phyloP scores from a whole-genome alignment of 2,329 filamentous ascomycete species.

The Neonectria coccinea region DNA sequence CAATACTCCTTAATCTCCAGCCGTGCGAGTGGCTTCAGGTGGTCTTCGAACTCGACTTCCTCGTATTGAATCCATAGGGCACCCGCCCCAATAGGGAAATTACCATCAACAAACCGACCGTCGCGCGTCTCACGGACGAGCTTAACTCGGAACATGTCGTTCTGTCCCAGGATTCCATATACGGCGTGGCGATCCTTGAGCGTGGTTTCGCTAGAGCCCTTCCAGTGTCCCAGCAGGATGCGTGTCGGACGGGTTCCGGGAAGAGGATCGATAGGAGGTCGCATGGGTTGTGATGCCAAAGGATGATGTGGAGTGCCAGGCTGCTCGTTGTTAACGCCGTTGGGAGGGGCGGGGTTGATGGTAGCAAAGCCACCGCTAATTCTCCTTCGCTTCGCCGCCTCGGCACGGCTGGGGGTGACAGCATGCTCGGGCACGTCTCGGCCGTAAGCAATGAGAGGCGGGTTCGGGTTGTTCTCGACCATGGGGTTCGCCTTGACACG shows the following conservation, averaged over 20 bases:
- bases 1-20: constrained; percentile 73
- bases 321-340: constrained; percentile 38
- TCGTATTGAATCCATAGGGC: constrained; percentile 73
- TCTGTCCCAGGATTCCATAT: constrained; percentile 70
- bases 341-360: constrained; percentile 47
- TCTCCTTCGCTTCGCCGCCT: constrained; percentile 61
- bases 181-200: constrained; percentile 69
- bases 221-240: constrained; percentile 71
- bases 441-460: constrained; percentile 64
- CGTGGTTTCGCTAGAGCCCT: constrained; percentile 61
- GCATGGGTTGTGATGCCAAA: constrained; percentile 36
- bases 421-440: constrained; percentile 59
- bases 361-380: constrained; percentile 53
- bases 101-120: constrained; percentile 67
- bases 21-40: constrained; percentile 63
- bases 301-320: constrained; percentile 39
- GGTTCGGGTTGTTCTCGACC: constrained; percentile 56
- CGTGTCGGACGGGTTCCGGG: constrained; percentile 67
- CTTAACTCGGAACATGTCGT: constrained; percentile 75
- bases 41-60: constrained; percentile 69
- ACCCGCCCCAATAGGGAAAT: constrained; percentile 70
- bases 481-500: constrained; percentile 58
- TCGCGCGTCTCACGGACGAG: constrained; percentile 70
- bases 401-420: constrained; percentile 50
- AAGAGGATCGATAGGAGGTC: constrained; percentile 54